Evolutionary conservation across 1,284 basidiomycete species (phyloP).

Genomic region (Porogramme epimiltina): DNA sequence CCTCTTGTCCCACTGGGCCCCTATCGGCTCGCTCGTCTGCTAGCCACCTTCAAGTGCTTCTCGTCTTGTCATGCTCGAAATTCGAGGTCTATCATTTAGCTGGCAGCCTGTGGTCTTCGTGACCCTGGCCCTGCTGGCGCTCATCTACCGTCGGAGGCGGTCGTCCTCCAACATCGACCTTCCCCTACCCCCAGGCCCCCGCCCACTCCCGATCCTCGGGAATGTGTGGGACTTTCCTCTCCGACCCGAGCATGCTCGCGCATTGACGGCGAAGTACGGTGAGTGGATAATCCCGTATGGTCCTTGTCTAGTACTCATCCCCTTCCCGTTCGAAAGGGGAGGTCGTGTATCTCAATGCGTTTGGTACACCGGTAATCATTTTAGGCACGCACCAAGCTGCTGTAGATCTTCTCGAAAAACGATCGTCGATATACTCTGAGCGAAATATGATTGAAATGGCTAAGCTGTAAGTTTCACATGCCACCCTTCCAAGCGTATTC

Average conservation of each 20-base stretch:
- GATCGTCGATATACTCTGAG: constrained; percentile 30
- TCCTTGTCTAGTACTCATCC: neutral
- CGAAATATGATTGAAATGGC: neutral
- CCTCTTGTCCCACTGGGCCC: no score
- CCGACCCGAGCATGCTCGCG: neutral
- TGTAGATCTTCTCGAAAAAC: constrained; percentile 35
- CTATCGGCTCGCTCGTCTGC: no score
- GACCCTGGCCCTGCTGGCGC: no score
- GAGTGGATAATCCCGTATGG: neutral
- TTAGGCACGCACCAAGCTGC: constrained; percentile 9
- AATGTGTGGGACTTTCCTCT: constrained; percentile 1
- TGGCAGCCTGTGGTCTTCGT: no score
- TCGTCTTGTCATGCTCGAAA: no score
- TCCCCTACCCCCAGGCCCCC: constrained; percentile 5
- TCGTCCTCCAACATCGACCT: no score
- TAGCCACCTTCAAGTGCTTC: no score
- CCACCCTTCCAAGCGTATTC: neutral
- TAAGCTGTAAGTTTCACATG: neutral
- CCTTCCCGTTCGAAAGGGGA: constrained; percentile 4
- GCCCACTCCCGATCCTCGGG: constrained; percentile 1
- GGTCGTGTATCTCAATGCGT: neutral
- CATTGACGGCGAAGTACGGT: neutral
- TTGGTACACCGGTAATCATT: constrained; percentile 23
- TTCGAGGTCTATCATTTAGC: no score
- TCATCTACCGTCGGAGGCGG: no score